Base-by-base conservation (phyloP, 345 rosid species). In the Garcia nutans region DNA sequence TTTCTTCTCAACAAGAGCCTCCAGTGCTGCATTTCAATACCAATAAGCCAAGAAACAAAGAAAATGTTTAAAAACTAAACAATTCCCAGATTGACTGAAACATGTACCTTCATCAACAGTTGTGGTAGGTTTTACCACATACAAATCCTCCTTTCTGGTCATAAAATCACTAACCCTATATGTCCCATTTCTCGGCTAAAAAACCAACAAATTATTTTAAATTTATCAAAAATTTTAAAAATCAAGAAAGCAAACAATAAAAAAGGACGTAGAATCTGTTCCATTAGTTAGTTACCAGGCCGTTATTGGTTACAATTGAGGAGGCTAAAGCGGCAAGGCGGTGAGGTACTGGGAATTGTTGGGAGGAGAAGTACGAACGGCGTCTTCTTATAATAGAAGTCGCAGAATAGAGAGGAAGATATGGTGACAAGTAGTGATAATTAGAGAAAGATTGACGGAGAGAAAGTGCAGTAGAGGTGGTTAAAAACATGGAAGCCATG, bases 111-210 rank as follows among this genome's bases (percentile, higher is more conserved):
- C 91, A 75, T 94, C 98, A 26, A 92, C 96, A 64, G 92, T 86
- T 44, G 98, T 91, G 6, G 84, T 84, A 33, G 97, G 86, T 82
- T 92, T 94, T 28, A 88, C 95, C 37, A 88, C 97, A 68, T 82
- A 90, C 82, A 94, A 78, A 37, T 87, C 89, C 49, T 90, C 94
- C 77, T 89, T 91, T 77, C 69, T 87, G 0, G 97, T 95, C 99
- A 93, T 91, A 76, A 91, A 91, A 78, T 94, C 95, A 68, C 95
- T 97, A 74, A 94, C 98, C 17, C 88, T 89, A 74, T 91, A 88
- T 62, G 86, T 71, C 60, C 86, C 90, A 82, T 78, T 78, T 84
- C 72, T 87, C 52, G 89, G 86, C 94, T 94, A 3, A 7, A 17
- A 63, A 44, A 41, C 8, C 26, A n/a, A 11, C 28, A n/a, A 11